phyloP scores from a whole-genome alignment of 768 basidiomycete species.

The Boletellus sp. region DNA sequence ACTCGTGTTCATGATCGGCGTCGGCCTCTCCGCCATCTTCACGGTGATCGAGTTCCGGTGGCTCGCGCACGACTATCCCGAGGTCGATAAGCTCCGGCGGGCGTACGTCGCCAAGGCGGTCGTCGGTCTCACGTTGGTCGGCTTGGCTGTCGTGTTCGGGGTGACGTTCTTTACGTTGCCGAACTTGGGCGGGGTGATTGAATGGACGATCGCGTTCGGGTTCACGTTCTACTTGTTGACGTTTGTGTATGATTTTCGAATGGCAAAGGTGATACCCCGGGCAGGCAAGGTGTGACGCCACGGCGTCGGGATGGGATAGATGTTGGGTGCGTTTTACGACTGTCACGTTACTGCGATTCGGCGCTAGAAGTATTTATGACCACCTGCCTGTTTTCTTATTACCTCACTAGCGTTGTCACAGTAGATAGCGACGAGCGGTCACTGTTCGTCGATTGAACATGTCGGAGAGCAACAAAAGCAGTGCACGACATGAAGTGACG shows the following conservation, averaged over 20 bases:
- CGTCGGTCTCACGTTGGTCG: constrained; percentile 55
- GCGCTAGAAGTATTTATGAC: too few relatives aligned
- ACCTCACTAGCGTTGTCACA: too few relatives aligned
- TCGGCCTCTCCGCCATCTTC: constrained; percentile 70
- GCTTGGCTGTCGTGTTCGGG: constrained; percentile 61
- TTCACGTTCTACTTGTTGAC: constrained; percentile 72
- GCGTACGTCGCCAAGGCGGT: constrained; percentile 62
- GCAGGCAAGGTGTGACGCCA: background rate
- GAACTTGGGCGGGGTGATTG: constrained; percentile 61
- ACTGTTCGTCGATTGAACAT: too few relatives aligned
- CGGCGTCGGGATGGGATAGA: too few relatives aligned
- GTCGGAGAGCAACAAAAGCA: too few relatives aligned
- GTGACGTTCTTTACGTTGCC: constrained; percentile 42
- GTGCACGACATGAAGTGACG: too few relatives aligned
- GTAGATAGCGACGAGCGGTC: too few relatives aligned
- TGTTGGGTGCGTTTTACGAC: too few relatives aligned
- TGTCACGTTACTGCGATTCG: too few relatives aligned
- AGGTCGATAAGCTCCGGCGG: constrained; percentile 41
- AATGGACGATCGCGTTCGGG: constrained; percentile 72
- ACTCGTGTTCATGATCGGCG: constrained; percentile 70
- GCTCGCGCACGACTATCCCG: constrained; percentile 54
- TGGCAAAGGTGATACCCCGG: constrained; percentile 35
- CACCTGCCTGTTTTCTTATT: too few relatives aligned
- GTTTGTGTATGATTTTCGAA: constrained; percentile 67
- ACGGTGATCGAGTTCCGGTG: constrained; percentile 68